Evolutionary conservation across 106 monocot genomes (phyloP).

Genomic region (Triglochin maritima): DNA sequence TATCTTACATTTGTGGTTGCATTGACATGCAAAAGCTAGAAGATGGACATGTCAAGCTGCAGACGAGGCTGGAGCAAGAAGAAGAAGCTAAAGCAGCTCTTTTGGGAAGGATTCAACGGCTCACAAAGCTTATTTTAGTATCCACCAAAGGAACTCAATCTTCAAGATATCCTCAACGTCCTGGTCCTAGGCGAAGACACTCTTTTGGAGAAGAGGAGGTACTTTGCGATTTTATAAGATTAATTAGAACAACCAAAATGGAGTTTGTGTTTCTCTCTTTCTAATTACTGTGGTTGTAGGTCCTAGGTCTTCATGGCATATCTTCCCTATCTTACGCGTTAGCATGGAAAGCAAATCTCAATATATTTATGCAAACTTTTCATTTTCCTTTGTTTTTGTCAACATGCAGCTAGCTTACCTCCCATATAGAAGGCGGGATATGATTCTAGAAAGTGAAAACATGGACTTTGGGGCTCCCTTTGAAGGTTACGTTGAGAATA

Average conservation of each 20-base stretch:
- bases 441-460: slow-evolving; percentile 65
- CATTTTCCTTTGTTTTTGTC: not conserved
- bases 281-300: too few species aligned
- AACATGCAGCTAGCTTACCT: slow-evolving; percentile 86
- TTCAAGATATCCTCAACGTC: slow-evolving; percentile 58
- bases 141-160: slow-evolving; percentile 75
- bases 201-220: slow-evolving; percentile 99
- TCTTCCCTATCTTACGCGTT: too few species aligned
- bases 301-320: too few species aligned
- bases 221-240: not conserved
- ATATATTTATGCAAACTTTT: not conserved
- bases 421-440: slow-evolving; percentile 77
- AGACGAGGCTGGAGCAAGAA: slow-evolving; percentile 86
- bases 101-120: slow-evolving; percentile 73
- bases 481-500: slow-evolving; percentile 47
- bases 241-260: not conserved
- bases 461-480: slow-evolving; percentile 33
- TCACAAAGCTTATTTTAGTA: slow-evolving; percentile 89
- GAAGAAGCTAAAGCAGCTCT: slow-evolving; percentile 96
- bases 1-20: too few species aligned
- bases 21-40: slow-evolving; percentile 44
- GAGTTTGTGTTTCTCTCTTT: too few species aligned
- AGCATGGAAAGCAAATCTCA: not conserved
- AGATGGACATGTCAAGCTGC: slow-evolving; percentile 90
- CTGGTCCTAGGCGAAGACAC: slow-evolving; percentile 69